Evolutionary conservation across 768 basidiomycete genomes (phyloP).

Genomic region (Mycena rosella): DNA sequence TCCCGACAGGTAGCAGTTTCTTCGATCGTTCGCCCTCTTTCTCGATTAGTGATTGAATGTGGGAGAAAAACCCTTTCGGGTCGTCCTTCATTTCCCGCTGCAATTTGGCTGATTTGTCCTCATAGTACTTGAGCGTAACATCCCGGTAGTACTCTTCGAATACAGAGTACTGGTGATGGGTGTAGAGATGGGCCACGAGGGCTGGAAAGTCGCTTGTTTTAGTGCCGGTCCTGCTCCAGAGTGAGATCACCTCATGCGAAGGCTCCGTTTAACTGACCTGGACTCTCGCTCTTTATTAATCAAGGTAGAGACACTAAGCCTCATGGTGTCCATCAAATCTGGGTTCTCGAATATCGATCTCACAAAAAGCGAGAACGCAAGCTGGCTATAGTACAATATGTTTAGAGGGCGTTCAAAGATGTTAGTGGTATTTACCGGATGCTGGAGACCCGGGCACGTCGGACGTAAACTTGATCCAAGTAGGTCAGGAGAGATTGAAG

Average conservation of each 20-base stretch:
- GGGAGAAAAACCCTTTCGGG: constrained; percentile 67
- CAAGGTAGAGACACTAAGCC: constrained; percentile 63
- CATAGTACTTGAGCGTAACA: constrained; percentile 66
- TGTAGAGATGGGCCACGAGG: constrained; percentile 70
- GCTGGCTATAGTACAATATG: constrained; percentile 51
- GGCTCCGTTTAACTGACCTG: constrained; percentile 42
- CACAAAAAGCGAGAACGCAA: constrained; percentile 70
- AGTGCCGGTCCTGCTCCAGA: constrained; percentile 47
- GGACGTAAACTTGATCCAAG: constrained; percentile 77
- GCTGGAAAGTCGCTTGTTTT: constrained; percentile 50
- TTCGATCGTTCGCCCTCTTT: constrained; percentile 71
- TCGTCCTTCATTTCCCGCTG: constrained; percentile 53
- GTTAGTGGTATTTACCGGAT: constrained; percentile 59
- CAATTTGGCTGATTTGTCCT: constrained; percentile 58
- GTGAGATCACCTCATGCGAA: constrained; percentile 38
- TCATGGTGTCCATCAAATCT: constrained; percentile 57
- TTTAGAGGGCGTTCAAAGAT: not conserved
- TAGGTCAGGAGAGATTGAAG: constrained; percentile 76
- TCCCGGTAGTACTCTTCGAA: constrained; percentile 71
- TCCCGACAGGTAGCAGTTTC: constrained; percentile 63
- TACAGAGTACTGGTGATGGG: constrained; percentile 68
- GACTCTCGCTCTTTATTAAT: constrained; percentile 65
- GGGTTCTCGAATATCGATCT: constrained; percentile 64
- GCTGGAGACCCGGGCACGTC: constrained; percentile 51
- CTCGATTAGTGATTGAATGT: constrained; percentile 57